These are phyloP conservation scores for Tylopilus vinaceipallidus DNA, from an alignment of 768 basidiomycete species.

Conservation along the genomic window DNA sequence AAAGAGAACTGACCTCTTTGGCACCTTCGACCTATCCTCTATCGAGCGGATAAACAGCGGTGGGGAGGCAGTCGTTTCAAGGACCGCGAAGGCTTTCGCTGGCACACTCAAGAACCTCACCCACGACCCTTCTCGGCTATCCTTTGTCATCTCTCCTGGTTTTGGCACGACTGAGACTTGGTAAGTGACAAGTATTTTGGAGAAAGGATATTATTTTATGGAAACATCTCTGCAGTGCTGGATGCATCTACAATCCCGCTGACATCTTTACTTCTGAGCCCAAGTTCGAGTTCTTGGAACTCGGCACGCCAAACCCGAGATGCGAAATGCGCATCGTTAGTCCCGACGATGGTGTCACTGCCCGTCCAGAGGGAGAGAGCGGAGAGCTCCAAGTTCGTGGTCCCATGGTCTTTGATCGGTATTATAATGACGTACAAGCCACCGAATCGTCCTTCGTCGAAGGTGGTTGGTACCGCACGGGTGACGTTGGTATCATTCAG, in stretches of 20 bases:
- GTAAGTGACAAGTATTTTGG: neutral
- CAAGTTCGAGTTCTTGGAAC: no score
- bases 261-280: conserved; percentile 12
- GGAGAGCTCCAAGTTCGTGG: neutral
- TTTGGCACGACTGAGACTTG: conserved; percentile 19
- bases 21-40: conserved; percentile 30
- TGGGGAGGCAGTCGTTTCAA: neutral
- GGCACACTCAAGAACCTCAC: conserved; percentile 26
- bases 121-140: conserved; percentile 8
- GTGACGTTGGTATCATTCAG: conserved; percentile 32
- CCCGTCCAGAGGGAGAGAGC: neutral
- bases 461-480: neutral
- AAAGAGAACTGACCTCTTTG: conserved; percentile 14
- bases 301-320: no score
- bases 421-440: neutral
- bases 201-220: neutral
- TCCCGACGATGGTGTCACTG: neutral
- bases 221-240: neutral
- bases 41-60: neutral
- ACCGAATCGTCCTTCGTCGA: neutral
- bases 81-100: conserved; percentile 35
- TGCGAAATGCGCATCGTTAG: no score
- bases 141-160: conserved; percentile 29
- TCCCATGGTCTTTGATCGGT: neutral
- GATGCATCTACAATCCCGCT: neutral